These are phyloP conservation scores for Tuber microsphaerosporum DNA, from an alignment of 495 filamentous ascomycete genomes.

Conservation along the genomic window DNA sequence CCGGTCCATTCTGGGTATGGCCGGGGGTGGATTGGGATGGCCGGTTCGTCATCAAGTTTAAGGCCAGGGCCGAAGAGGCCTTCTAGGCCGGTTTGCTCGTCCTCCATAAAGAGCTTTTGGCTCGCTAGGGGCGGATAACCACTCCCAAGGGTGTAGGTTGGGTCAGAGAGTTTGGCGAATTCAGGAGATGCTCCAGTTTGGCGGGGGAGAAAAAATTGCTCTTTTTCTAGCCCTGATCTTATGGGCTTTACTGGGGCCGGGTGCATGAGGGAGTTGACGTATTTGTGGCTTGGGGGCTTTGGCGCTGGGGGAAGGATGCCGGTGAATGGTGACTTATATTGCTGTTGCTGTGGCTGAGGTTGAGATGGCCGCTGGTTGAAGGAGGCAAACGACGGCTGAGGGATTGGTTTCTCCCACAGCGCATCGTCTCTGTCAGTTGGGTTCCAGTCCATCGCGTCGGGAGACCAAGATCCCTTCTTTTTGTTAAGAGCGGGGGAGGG, in stretches of 20 bases:
- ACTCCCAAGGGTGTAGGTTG: constrained; percentile 5
- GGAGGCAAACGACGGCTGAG: constrained; percentile 19
- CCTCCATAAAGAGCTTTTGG: constrained; percentile 25
- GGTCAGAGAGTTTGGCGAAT: constrained; percentile 8
- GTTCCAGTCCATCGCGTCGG: constrained; percentile 41
- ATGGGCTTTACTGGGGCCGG: neutral
- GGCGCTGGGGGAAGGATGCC: constrained; percentile 21
- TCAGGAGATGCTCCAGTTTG: neutral
- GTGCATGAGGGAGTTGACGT: neutral
- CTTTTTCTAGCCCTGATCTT: neutral
- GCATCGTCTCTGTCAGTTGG: constrained; percentile 10
- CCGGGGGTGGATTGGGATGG: constrained; percentile 15
- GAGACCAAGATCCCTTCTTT: constrained; percentile 11
- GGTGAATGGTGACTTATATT: constrained; percentile 18
- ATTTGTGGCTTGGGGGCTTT: constrained; percentile 9
- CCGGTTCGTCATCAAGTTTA: constrained; percentile 16
- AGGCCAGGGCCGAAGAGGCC: constrained; percentile 16
- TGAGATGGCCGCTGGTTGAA: neutral
- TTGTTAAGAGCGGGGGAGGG: constrained; percentile 11
- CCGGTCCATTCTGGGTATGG: neutral
- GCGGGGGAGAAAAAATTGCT: constrained; percentile 25
- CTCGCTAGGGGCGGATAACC: constrained; percentile 26
- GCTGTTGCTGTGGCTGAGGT: constrained; percentile 6
- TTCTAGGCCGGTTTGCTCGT: constrained; percentile 21
- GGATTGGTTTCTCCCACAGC: constrained; percentile 12